phyloP scores from a whole-genome alignment of 2,329 filamentous ascomycete species.

The Aspergillus neoniger region DNA sequence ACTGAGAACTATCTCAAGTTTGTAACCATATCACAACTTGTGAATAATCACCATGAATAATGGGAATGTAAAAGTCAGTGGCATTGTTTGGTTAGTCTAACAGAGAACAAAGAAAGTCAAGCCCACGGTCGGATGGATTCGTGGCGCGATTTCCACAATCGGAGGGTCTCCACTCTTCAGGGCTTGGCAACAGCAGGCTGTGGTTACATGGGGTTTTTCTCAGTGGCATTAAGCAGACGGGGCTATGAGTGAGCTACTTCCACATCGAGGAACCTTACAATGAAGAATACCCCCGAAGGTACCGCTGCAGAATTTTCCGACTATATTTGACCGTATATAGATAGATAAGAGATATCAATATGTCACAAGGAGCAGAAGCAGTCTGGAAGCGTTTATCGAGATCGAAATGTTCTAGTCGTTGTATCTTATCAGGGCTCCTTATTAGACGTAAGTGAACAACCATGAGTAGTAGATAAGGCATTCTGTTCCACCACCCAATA shows the following conservation, averaged over 20 bases:
- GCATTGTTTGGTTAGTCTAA: too few relatives aligned
- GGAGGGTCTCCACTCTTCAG: background rate
- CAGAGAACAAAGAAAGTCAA: background rate
- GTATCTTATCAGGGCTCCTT: background rate
- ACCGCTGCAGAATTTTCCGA: background rate
- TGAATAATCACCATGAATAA: background rate
- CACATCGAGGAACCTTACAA: too few relatives aligned
- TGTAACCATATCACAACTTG: background rate
- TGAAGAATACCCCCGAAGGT: too few relatives aligned
- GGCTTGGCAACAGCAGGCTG: background rate
- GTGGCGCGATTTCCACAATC: background rate
- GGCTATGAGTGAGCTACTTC: too few relatives aligned
- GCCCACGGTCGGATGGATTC: background rate
- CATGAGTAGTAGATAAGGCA: too few relatives aligned
- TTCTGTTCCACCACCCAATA: too few relatives aligned
- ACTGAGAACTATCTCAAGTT: background rate
- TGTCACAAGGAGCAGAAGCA: background rate
- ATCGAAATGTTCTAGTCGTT: background rate
- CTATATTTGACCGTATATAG: background rate
- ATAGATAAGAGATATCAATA: background rate
- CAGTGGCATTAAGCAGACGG: background rate
- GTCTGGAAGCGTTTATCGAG: background rate
- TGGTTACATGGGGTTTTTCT: background rate
- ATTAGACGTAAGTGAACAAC: background rate
- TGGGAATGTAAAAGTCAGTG: background rate